A percentile compares a stretch with the other conserved stretches of the same genome.
Conservation (phyloP, 2,329 filamentous ascomycete genomes). For the Alternaria sp. region DNA sequence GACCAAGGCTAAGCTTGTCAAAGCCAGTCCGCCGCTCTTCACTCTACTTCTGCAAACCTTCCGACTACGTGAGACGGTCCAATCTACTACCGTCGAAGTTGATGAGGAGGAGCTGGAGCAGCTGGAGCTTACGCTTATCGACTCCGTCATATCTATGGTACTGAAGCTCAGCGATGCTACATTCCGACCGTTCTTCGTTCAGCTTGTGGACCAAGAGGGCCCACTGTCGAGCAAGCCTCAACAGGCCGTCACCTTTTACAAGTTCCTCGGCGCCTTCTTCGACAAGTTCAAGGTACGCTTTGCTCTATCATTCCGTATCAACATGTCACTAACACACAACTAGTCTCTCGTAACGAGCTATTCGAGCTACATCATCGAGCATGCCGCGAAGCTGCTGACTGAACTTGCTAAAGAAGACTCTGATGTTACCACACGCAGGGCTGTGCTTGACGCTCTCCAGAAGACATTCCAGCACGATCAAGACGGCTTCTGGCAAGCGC, state of each 20-base stretch:
- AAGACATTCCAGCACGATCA: slow-evolving; percentile 87
- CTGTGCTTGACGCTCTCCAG: slow-evolving; percentile 72
- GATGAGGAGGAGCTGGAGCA: slow-evolving; percentile 60
- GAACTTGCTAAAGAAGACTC: slow-evolving; percentile 48
- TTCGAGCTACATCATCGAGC: slow-evolving; percentile 81
- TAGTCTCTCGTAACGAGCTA: slow-evolving; percentile 92
- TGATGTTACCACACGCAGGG: slow-evolving; percentile 67
- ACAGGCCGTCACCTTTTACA: slow-evolving; percentile 78
- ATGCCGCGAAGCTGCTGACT: slow-evolving; percentile 68
- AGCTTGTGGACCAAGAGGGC: slow-evolving; percentile 78
- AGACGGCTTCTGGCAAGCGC: slow-evolving; percentile 95
- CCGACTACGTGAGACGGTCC: slow-evolving; percentile 64
- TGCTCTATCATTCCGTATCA: background rate
- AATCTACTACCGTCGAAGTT: slow-evolving; percentile 50
- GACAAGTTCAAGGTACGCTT: slow-evolving; percentile 71
- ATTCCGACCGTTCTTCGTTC: slow-evolving; percentile 89
- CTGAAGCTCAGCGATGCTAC: slow-evolving; percentile 95
- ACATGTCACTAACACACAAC: slow-evolving; percentile 17
- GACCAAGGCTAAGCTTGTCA: slow-evolving; percentile 77
- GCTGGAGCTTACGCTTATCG: slow-evolving; percentile 70
- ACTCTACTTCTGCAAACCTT: slow-evolving; percentile 63
- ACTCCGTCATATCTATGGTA: slow-evolving; percentile 83
- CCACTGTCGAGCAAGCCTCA: slow-evolving; percentile 18
- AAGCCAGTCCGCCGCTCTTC: slow-evolving; percentile 74
- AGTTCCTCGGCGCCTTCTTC: slow-evolving; percentile 81